Evolutionary conservation across 2,329 filamentous ascomycete genomes (phyloP).

Genomic region (Hypocrella siamensis): DNA sequence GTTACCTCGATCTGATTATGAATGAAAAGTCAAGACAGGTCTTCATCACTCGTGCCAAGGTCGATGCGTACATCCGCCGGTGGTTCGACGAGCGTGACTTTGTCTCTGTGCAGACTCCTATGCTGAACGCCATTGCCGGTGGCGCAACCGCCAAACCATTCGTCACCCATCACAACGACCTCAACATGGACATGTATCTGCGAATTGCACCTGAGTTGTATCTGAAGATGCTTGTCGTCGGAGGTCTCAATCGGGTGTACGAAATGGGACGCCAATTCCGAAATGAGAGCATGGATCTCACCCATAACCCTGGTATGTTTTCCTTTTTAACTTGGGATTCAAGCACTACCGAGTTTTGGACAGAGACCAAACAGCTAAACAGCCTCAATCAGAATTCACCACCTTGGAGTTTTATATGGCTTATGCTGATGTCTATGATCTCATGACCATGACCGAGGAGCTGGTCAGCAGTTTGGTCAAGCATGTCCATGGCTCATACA

Average conservation of each 20-base stretch:
- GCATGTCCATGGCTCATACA: slow-evolving; percentile 70
- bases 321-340: no score
- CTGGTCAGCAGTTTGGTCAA: slow-evolving; percentile 83
- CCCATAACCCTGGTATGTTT: slow-evolving; percentile 61
- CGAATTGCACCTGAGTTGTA: slow-evolving; percentile 90
- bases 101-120: slow-evolving; percentile 88
- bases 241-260: slow-evolving; percentile 86
- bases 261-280: slow-evolving; percentile 92
- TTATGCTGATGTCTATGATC: slow-evolving; percentile 79
- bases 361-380: slow-evolving; percentile 1
- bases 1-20: slow-evolving; percentile 94
- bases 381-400: slow-evolving; percentile 59
- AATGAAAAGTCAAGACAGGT: slow-evolving; percentile 75
- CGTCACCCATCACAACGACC: slow-evolving; percentile 88
- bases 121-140: slow-evolving; percentile 92
- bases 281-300: slow-evolving; percentile 60
- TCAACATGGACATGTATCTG: slow-evolving; percentile 89
- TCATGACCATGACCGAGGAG: slow-evolving; percentile 72
- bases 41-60: slow-evolving; percentile 73
- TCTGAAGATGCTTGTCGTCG: slow-evolving; percentile 91
- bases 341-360: no score
- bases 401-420: slow-evolving; percentile 96
- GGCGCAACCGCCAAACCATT: slow-evolving; percentile 92
- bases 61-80: slow-evolving; percentile 73
- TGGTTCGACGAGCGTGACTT: slow-evolving; percentile 85